Percentiles rank a stretch among this genome's conserved stretches.
Conservation (phyloP, 2,329 filamentous ascomycete genomes). For the Aureobasidium vineae region DNA sequence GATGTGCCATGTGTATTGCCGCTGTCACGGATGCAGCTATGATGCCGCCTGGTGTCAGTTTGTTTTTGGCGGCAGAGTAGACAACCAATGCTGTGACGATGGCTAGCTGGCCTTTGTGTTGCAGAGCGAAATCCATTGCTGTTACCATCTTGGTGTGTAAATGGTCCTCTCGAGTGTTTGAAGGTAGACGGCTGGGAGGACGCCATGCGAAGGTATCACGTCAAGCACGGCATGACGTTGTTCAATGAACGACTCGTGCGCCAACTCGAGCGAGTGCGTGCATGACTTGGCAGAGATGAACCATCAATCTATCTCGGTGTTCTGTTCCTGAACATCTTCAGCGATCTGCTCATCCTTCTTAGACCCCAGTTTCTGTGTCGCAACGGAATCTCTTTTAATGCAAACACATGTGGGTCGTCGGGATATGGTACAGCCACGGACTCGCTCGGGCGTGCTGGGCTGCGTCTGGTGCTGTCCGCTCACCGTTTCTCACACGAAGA, state of each 20-base stretch:
- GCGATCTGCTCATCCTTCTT: conserved; percentile 1
- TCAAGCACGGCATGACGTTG: conserved; percentile 13
- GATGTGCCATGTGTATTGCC: conserved; percentile 79
- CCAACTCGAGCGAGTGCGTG: background rate
- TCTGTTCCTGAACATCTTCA: conserved; percentile 15
- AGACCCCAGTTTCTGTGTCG: background rate
- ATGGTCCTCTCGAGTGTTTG: background rate
- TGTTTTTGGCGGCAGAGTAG: conserved; percentile 48
- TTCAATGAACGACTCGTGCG: background rate
- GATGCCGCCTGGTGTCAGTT: conserved; percentile 73
- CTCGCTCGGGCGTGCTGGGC: background rate
- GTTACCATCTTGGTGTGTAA: background rate
- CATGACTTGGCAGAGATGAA: conserved; percentile 8
- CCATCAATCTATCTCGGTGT: background rate
- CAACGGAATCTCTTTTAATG: background rate
- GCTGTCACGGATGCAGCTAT: conserved; percentile 71
- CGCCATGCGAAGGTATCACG: background rate
- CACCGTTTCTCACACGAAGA: background rate
- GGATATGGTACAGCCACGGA: too few relatives aligned
- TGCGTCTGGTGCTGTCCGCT: background rate
- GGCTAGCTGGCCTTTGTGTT: conserved; percentile 22
- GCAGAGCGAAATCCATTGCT: background rate
- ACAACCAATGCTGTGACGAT: conserved; percentile 46
- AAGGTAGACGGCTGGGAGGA: background rate
- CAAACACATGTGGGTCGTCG: conserved; percentile 6